These are phyloP conservation scores for Tolypocladium endophyticum DNA, from an alignment of 2,329 filamentous ascomycete genomes.

Conservation along the genomic window DNA sequence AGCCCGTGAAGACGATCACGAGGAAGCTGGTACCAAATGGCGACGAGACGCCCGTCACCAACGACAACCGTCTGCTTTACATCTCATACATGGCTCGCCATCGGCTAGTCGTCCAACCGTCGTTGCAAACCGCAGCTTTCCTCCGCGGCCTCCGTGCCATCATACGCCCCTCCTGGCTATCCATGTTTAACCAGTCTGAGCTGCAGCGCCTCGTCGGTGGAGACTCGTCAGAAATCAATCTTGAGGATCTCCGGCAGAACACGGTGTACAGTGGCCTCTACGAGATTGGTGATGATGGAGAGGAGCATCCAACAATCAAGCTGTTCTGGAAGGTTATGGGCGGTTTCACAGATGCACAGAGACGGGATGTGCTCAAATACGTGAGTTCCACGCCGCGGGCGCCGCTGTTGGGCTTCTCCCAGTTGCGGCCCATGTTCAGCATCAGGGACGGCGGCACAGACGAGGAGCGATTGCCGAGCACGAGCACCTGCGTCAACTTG, in stretches of 20 bases:
- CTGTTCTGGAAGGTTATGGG: conserved; percentile 90
- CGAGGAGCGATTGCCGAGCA: conserved; percentile 72
- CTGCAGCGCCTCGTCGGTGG: conserved; percentile 89
- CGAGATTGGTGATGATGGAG: conserved; percentile 73
- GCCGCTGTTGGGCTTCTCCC: conserved; percentile 78
- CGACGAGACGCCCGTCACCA: conserved; percentile 69
- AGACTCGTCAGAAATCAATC: conserved; percentile 73
- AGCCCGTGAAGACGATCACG: conserved; percentile 51
- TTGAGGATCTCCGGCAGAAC: conserved; percentile 74
- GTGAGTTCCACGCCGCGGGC: conserved; percentile 89
- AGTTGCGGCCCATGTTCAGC: conserved; percentile 76
- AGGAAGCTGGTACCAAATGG: conserved; percentile 69
- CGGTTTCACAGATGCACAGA: conserved; percentile 62
- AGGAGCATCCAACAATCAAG: conserved; percentile 75
- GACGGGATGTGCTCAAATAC: conserved; percentile 83
- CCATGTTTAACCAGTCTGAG: conserved; percentile 97
- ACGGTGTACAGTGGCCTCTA: conserved; percentile 86
- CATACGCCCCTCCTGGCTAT: conserved; percentile 85
- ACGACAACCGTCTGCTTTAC: conserved; percentile 88
- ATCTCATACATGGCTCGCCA: conserved; percentile 86
- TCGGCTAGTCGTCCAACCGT: conserved; percentile 70
- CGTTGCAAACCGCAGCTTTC: conserved; percentile 76
- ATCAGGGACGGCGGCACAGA: conserved; percentile 62
- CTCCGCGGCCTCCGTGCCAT: conserved; percentile 76
- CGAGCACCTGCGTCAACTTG: conserved; percentile 92